phyloP scores from a whole-genome alignment of 1,284 basidiomycete species.

The Agaricales sp. region DNA sequence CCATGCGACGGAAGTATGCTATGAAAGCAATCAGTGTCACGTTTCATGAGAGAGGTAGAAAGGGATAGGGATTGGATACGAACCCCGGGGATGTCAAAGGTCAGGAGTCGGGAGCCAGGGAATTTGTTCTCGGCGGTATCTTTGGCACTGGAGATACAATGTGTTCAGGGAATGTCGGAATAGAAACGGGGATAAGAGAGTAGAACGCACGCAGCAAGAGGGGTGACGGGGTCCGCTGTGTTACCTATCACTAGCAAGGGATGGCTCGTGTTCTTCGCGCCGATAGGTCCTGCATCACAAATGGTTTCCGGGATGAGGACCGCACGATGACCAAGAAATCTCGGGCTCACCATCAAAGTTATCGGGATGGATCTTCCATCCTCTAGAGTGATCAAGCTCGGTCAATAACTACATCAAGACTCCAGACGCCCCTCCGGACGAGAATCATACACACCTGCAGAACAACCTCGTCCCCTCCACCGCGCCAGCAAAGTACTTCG shows the following conservation, averaged over 20 bases:
- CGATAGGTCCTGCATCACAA: constrained; percentile 1
- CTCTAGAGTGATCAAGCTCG: background rate
- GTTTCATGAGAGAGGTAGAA: background rate
- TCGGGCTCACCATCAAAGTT: background rate
- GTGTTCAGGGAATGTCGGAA: background rate
- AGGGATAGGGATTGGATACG: too few species aligned
- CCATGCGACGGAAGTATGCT: background rate
- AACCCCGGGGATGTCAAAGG: background rate
- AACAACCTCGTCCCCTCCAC: background rate
- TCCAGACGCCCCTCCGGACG: too few species aligned
- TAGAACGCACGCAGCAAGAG: background rate
- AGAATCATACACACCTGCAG: too few species aligned
- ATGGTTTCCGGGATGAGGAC: background rate
- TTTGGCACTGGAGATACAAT: background rate
- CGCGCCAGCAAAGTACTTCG: background rate
- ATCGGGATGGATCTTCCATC: background rate
- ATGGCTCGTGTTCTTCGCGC: background rate
- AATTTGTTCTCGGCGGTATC: background rate
- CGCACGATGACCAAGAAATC: background rate
- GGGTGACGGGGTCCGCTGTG: background rate
- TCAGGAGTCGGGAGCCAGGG: background rate
- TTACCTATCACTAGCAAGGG: background rate
- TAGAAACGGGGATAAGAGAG: background rate
- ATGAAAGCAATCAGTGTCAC: background rate
- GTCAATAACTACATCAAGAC: background rate